Conservation (phyloP, 495 filamentous ascomycete genomes). For the Filosporella fistucella region DNA sequence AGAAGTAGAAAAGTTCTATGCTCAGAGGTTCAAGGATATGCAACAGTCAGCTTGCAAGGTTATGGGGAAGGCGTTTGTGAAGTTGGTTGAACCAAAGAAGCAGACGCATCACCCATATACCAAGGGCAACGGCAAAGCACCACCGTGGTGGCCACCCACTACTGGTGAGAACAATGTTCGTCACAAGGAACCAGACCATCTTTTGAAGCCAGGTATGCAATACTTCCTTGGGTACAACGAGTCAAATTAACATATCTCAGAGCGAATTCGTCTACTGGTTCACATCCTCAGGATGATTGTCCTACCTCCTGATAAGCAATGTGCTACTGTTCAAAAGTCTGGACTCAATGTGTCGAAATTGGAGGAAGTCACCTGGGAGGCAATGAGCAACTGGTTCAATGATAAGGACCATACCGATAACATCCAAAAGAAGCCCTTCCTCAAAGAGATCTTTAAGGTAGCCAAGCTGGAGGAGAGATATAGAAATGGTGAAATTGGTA, state of each 20-base stretch:
- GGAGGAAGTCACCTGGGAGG: conserved; percentile 40
- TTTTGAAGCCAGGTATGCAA: conserved; percentile 65
- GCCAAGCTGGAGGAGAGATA: conserved; percentile 59
- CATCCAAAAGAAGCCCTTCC: conserved; percentile 32
- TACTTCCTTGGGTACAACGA: background rate
- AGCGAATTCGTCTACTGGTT: conserved; percentile 54
- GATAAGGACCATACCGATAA: conserved; percentile 39
- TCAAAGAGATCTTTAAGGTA: conserved; percentile 67
- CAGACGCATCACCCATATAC: conserved; percentile 82
- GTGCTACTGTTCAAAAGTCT: conserved; percentile 21
- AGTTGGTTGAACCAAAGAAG: conserved; percentile 80
- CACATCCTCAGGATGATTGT: conserved; percentile 57
- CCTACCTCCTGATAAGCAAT: conserved; percentile 36
- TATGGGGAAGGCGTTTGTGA: conserved; percentile 77
- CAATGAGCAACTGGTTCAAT: conserved; percentile 37
- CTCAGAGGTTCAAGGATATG: conserved; percentile 57
- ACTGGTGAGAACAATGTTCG: conserved; percentile 40
- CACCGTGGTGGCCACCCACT: conserved; percentile 74
- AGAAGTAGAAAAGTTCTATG: conserved; percentile 59
- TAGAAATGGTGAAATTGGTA: conserved; percentile 57
- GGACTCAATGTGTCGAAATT: conserved; percentile 37
- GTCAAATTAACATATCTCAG: conserved; percentile 28
- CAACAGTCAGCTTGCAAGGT: conserved; percentile 72
- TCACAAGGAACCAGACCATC: conserved; percentile 84
- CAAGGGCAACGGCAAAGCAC: conserved; percentile 57